Percentiles rank a stretch among this genome's conserved stretches.
phyloP scores from a whole-genome alignment of 805 yeast genomes.

The Starmerella apis region DNA sequence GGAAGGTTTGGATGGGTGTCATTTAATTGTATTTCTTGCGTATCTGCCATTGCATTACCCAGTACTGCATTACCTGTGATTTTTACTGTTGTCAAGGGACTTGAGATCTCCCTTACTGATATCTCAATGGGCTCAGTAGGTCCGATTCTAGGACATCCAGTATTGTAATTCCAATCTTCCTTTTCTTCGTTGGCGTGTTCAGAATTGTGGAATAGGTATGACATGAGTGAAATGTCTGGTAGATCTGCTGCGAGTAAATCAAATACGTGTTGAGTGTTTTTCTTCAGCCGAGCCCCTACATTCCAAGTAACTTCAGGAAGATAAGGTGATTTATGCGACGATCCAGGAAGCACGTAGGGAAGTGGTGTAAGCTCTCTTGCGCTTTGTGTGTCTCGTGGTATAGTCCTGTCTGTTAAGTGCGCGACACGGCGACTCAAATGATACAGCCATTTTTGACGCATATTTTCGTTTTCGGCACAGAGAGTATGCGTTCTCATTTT shows the following conservation, averaged over 20 bases:
- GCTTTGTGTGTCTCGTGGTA: background rate
- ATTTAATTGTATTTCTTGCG: background rate
- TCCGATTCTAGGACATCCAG: background rate
- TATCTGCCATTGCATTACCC: background rate
- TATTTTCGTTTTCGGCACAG: slow-evolving; percentile 12
- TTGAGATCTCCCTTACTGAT: background rate
- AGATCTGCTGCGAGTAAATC: background rate
- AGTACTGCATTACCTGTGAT: background rate
- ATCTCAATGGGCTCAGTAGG: background rate
- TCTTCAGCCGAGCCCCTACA: background rate
- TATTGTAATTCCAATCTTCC: no score
- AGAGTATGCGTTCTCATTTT: background rate
- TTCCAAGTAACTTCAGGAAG: background rate
- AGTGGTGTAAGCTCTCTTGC: background rate
- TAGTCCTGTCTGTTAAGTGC: background rate
- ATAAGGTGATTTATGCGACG: background rate
- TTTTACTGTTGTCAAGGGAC: background rate
- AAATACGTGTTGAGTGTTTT: background rate
- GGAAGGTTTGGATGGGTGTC: background rate
- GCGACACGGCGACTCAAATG: slow-evolving; percentile 7
- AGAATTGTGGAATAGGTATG: background rate
- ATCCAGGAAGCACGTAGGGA: background rate
- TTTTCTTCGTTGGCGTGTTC: background rate
- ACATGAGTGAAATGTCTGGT: background rate
- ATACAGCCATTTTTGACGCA: slow-evolving; percentile 12